phyloP scores from a whole-genome alignment of 108 stramenopile genomes.

The Fistulifera pelliculosa region DNA sequence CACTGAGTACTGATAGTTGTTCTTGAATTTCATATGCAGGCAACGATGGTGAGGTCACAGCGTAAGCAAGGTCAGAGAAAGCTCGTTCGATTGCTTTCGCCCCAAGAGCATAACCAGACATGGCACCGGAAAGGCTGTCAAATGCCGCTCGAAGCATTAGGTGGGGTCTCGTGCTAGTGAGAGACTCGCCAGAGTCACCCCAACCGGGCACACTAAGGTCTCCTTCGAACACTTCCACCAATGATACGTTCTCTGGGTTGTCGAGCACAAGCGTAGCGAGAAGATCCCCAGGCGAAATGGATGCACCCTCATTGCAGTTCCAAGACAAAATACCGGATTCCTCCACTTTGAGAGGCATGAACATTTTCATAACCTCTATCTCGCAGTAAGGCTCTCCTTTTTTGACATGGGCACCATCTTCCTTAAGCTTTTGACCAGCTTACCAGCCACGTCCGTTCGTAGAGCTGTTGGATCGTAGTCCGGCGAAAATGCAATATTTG shows the following conservation, averaged over 20 bases:
- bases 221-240: slow-evolving; percentile 65
- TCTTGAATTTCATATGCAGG: slow-evolving; percentile 91
- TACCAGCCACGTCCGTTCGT: slow-evolving; percentile 92
- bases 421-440: slow-evolving; percentile 92
- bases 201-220: slow-evolving; percentile 56
- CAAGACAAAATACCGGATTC: slow-evolving; percentile 88
- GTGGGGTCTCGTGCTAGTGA: slow-evolving; percentile 45
- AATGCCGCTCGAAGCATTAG: slow-evolving; percentile 67
- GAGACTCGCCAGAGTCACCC: slow-evolving; percentile 27
- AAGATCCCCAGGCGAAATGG: slow-evolving; percentile 86
- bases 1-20: slow-evolving; percentile 86
- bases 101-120: slow-evolving; percentile 78
- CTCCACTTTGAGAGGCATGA: slow-evolving; percentile 96
- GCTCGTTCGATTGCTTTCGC: slow-evolving; percentile 36
- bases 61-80: slow-evolving; percentile 52
- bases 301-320: slow-evolving; percentile 85
- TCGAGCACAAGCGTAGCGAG: slow-evolving; percentile 88
- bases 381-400: slow-evolving; percentile 91
- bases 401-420: slow-evolving; percentile 84
- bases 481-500: slow-evolving; percentile 87
- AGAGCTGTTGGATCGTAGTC: slow-evolving; percentile 96
- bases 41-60: slow-evolving; percentile 68
- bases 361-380: slow-evolving; percentile 99
- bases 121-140: slow-evolving; percentile 58
- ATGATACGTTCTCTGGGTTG: slow-evolving; percentile 87